phyloP scores from a whole-genome alignment of 2,329 filamentous ascomycete genomes.

The Lachnellula hyalina region DNA sequence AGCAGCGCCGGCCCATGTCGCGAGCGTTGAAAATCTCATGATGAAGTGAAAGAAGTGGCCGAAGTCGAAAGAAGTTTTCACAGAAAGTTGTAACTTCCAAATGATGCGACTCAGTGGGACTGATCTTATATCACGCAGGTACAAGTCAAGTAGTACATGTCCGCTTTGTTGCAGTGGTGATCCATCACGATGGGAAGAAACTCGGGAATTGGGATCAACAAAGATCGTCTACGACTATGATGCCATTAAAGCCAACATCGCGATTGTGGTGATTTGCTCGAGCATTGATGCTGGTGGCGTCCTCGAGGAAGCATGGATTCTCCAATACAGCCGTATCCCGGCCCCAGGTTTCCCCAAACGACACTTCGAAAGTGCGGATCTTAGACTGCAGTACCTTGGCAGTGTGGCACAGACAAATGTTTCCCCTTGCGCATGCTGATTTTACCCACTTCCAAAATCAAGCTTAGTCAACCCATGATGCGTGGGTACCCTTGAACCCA shows the following conservation, averaged over 20 bases:
- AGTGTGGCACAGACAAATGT: too few relatives aligned
- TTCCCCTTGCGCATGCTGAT: too few relatives aligned
- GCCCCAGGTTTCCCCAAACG: too few relatives aligned
- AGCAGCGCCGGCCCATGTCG: background rate
- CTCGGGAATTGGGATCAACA: background rate
- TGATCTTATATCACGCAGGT: background rate
- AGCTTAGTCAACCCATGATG: too few relatives aligned
- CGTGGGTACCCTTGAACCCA: too few relatives aligned
- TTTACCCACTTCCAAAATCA: too few relatives aligned
- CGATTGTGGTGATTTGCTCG: background rate
- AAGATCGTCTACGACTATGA: background rate
- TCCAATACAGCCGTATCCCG: too few relatives aligned
- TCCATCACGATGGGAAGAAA: background rate
- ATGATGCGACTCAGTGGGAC: background rate
- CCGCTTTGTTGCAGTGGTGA: background rate
- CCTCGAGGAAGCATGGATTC: too few relatives aligned
- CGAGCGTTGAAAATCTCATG: background rate
- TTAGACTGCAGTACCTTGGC: too few relatives aligned
- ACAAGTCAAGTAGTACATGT: background rate
- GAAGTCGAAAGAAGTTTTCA: background rate
- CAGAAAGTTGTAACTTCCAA: background rate
- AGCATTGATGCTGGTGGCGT: too few relatives aligned
- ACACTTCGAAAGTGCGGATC: too few relatives aligned
- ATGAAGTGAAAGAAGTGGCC: background rate
- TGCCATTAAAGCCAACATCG: constrained; percentile 1